Conservation (phyloP, 2,329 filamentous ascomycete genomes). For the Colletotrichum kahawae region DNA sequence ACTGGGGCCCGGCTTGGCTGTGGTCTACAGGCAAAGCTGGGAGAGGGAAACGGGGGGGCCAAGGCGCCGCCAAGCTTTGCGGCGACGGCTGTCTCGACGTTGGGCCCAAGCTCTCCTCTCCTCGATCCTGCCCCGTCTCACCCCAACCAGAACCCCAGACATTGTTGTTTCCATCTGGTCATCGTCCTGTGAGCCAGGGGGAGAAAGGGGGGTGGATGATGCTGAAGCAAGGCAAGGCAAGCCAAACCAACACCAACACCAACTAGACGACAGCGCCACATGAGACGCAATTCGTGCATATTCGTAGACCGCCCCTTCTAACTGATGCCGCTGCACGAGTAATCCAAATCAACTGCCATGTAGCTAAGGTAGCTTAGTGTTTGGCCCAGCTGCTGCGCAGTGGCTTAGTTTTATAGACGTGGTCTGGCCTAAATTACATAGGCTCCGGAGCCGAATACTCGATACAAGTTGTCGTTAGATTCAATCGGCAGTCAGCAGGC, state of each 20-base stretch:
- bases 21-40: neutral
- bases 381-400: neutral
- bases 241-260: neutral
- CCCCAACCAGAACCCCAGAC: neutral
- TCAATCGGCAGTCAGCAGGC: neutral
- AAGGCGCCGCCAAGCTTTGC: conserved; percentile 18
- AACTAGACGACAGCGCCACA: neutral
- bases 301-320: neutral
- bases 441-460: neutral
- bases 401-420: neutral
- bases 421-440: neutral
- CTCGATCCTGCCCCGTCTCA: neutral
- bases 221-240: neutral
- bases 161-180: neutral
- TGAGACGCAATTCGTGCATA: neutral
- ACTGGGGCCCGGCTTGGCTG: neutral
- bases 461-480: neutral
- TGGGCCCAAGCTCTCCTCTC: conserved; percentile 13
- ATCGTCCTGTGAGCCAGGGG: neutral
- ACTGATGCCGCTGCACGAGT: neutral
- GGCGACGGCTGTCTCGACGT: conserved; percentile 21
- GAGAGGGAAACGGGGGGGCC: neutral
- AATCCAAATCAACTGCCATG: neutral
- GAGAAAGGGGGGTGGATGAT: neutral
- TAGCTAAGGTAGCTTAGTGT: neutral